These are phyloP conservation scores for Metschnikowia orientalis DNA, from an alignment of 805 yeast species.

Conservation along the genomic window DNA sequence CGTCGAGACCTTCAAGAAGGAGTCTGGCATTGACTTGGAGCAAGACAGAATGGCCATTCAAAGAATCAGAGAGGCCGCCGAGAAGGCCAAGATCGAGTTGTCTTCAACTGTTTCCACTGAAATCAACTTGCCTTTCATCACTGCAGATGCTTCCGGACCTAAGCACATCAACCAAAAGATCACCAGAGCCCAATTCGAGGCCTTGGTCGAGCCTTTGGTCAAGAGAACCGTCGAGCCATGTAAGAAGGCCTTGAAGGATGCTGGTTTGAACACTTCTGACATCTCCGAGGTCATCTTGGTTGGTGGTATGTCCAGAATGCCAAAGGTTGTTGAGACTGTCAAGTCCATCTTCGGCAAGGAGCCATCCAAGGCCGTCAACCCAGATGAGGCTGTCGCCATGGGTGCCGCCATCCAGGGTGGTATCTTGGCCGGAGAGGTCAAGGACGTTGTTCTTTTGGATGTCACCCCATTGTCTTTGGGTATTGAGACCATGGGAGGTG, in stretches of 20 bases:
- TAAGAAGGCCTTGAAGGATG: constrained; percentile 79
- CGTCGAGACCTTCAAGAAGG: constrained; percentile 72
- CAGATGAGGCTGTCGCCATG: constrained; percentile 90
- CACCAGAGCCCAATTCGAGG: constrained; percentile 64
- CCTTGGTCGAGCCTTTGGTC: constrained; percentile 62
- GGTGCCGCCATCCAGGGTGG: constrained; percentile 99
- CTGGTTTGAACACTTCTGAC: constrained; percentile 60
- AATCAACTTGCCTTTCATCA: constrained; percentile 78
- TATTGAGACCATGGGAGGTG: constrained; percentile 98
- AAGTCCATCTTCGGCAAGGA: constrained; percentile 72
- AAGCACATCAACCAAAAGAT: constrained; percentile 71
- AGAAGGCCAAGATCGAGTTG: constrained; percentile 84
- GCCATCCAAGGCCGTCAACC: constrained; percentile 90
- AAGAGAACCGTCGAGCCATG: constrained; percentile 72
- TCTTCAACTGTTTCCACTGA: constrained; percentile 69
- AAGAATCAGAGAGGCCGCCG: constrained; percentile 67
- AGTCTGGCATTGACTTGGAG: constrained; percentile 58
- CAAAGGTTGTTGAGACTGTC: constrained; percentile 76
- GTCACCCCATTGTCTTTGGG: constrained; percentile 89
- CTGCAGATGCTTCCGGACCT: constrained; percentile 82
- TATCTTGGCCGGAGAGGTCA: constrained; percentile 90
- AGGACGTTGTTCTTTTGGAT: constrained; percentile 84
- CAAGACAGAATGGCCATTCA: constrained; percentile 50
- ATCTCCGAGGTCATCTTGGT: constrained; percentile 79
- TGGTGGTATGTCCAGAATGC: constrained; percentile 93